A percentile compares a stretch with the other conserved stretches of the same genome.
phyloP scores from a whole-genome alignment of 2,329 filamentous ascomycete genomes.

The Monosporascus sp. region DNA sequence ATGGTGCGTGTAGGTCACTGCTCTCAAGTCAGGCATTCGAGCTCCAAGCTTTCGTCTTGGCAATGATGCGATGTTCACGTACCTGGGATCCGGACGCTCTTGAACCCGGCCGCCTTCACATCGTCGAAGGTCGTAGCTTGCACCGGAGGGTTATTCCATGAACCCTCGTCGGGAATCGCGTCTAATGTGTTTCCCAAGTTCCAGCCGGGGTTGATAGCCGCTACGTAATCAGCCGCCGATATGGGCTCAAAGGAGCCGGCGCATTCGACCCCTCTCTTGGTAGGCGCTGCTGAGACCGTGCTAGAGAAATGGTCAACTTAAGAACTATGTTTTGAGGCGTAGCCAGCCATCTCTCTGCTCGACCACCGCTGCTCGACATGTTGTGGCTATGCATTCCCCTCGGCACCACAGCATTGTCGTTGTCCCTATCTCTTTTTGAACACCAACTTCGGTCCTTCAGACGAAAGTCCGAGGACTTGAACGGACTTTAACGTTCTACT shows the following conservation, averaged over 20 bases:
- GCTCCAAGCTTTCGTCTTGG: not conserved
- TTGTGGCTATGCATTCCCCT: too few species aligned
- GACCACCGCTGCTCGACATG: too few species aligned
- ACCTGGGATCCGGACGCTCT: conserved; percentile 51
- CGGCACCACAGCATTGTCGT: too few species aligned
- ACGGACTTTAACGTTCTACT: not conserved
- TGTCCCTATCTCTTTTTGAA: too few species aligned
- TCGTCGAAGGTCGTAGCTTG: conserved; percentile 44
- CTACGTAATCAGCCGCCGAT: conserved; percentile 40
- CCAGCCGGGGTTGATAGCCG: conserved; percentile 51
- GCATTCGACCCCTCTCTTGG: conserved; percentile 22
- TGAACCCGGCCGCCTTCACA: conserved; percentile 50
- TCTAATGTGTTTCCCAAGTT: conserved; percentile 58
- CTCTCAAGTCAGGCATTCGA: not conserved
- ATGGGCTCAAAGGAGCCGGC: conserved; percentile 38
- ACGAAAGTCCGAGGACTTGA: not conserved
- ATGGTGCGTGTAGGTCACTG: conserved; percentile 55
- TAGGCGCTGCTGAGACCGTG: not conserved
- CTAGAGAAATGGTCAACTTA: not conserved
- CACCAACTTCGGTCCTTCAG: too few species aligned
- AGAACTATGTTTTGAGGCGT: not conserved
- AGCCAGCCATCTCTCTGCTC: too few species aligned
- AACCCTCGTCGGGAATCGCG: conserved; percentile 49
- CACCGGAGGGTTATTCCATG: conserved; percentile 53
- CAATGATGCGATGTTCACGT: conserved; percentile 1